Base-by-base conservation (phyloP, 768 basidiomycete genomes). In the Leccinum fibrillosum region DNA sequence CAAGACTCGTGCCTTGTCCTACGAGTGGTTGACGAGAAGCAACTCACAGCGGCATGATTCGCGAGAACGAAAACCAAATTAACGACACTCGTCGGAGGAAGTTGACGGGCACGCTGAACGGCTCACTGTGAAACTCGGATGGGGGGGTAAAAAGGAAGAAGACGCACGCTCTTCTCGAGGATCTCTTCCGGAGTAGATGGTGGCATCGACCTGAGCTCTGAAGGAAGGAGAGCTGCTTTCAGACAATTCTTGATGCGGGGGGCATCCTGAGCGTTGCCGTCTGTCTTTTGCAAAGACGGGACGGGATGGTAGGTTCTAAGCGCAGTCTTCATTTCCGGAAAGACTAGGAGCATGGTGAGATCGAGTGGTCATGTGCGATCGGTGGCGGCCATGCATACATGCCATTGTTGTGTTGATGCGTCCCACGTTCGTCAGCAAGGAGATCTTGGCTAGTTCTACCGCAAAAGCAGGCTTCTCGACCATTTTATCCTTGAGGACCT, bases 321-420 rank as follows among this genome's bases (percentile, higher is more conserved):
- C 19, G 90, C 89, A 5, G 93, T 94, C 73, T 91, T 90, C 92
- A 94, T 94, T 77, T 93, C 91, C 56, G 91, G 91, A 71, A 92
- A 93, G 76, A 94, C 90, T 92, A 68, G 44, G 64, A 53, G 52
- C 15, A 56, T 52, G 57, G 59, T 70, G 48, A 72, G 63, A 64
- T 55, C 45, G 53, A 62, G 55, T 39, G 37, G 35, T 21, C 35
- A 47, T 34, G 26, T 48, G 45, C 49, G 54, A 55, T 56, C 57
- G n/a, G 57, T 61, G 53, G 53, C 49, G 55, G 21, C 4, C 59
- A 55, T 60, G 72, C 86, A 77, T 74, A 89, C 85, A 88, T 53
- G 92, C 92, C 84, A 94, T 87, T 32, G 93, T 94, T 39, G 94
- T 95, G 69, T 94, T 95, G 74, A 95, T 90, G 61, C 92, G 80